phyloP scores from a whole-genome alignment of 345 rosid species.

The Crucihimalaya himalaica region DNA sequence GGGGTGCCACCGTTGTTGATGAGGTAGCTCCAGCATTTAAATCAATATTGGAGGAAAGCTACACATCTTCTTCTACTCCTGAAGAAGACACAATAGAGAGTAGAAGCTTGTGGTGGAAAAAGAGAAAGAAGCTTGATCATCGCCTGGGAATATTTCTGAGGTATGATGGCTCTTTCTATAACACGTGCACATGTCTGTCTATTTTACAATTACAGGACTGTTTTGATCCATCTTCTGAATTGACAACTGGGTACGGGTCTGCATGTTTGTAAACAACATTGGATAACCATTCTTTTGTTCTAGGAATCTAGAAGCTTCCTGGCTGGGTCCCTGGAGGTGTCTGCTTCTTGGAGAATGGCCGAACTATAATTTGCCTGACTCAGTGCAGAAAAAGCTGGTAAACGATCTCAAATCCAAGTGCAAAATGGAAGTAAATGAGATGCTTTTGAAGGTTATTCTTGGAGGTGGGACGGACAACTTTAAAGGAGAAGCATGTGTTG shows the following conservation, averaged over 20 bases:
- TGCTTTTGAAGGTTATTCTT: constrained; percentile 60
- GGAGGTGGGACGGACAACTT: constrained; percentile 48
- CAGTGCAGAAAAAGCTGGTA: constrained; percentile 55
- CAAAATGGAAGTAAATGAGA: constrained; percentile 63
- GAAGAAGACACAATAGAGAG: constrained; percentile 59
- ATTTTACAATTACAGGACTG: background rate
- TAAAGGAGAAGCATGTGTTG: constrained; percentile 50
- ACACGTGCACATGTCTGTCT: background rate
- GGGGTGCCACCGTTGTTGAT: constrained; percentile 74
- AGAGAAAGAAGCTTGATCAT: constrained; percentile 76
- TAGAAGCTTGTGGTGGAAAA: constrained; percentile 74
- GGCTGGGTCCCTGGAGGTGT: constrained; percentile 88
- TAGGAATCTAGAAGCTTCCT: constrained; percentile 78
- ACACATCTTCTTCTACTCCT: constrained; percentile 53
- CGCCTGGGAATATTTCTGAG: constrained; percentile 67
- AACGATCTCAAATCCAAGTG: constrained; percentile 69
- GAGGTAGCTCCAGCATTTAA: constrained; percentile 76
- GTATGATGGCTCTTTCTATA: constrained; percentile 44
- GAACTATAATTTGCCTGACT: constrained; percentile 46
- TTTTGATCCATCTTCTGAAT: constrained; percentile 19
- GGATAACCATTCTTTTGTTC: constrained; percentile 27
- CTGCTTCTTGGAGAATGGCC: constrained; percentile 67
- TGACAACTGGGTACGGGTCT: background rate
- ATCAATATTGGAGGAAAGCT: constrained; percentile 74
- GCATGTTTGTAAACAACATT: constrained; percentile 17